A percentile compares a stretch with the other conserved stretches of the same genome.
These are phyloP conservation scores for Parathielavia appendiculata DNA, from an alignment of 495 filamentous ascomycete species.

Conservation along the genomic window DNA sequence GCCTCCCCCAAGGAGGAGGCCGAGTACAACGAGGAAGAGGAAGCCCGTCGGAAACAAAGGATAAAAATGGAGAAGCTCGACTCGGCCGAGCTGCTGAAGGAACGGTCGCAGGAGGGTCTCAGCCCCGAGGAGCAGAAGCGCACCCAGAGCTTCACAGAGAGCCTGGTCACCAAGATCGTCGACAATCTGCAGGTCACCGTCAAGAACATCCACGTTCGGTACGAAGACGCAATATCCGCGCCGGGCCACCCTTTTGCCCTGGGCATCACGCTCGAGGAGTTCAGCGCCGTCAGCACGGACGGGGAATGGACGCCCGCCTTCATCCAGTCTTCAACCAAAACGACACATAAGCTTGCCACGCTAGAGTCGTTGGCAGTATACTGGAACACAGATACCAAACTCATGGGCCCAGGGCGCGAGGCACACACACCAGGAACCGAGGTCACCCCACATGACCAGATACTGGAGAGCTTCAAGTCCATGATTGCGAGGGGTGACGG, in stretches of 20 bases:
- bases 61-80: slow-evolving; percentile 98
- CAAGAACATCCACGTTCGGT: slow-evolving; percentile 96
- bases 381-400: slow-evolving; percentile 89
- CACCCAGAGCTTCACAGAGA: slow-evolving; percentile 93
- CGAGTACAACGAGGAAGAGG: slow-evolving; percentile 88
- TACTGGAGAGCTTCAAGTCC: slow-evolving; percentile 67
- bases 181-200: slow-evolving; percentile 96
- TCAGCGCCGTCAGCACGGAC: slow-evolving; percentile 94
- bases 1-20: slow-evolving; percentile 92
- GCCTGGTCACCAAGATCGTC: slow-evolving; percentile 88
- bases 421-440: slow-evolving; percentile 52
- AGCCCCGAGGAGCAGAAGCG: slow-evolving; percentile 90
- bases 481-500: slow-evolving; percentile 68
- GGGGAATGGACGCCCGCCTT: slow-evolving; percentile 90
- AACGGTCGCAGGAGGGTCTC: slow-evolving; percentile 86
- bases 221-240: slow-evolving; percentile 94
- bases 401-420: slow-evolving; percentile 73
- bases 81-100: slow-evolving; percentile 88
- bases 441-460: slow-evolving; percentile 55
- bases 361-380: slow-evolving; percentile 86
- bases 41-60: slow-evolving; percentile 70
- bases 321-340: slow-evolving; percentile 74
- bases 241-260: slow-evolving; percentile 92
- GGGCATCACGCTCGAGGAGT: slow-evolving; percentile 85
- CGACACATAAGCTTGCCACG: slow-evolving; percentile 87